A percentile compares a stretch with the other conserved stretches of the same genome.
Evolutionary conservation across 2,329 filamentous ascomycete genomes (phyloP).

Genomic region (Colletotrichum godetiae): DNA sequence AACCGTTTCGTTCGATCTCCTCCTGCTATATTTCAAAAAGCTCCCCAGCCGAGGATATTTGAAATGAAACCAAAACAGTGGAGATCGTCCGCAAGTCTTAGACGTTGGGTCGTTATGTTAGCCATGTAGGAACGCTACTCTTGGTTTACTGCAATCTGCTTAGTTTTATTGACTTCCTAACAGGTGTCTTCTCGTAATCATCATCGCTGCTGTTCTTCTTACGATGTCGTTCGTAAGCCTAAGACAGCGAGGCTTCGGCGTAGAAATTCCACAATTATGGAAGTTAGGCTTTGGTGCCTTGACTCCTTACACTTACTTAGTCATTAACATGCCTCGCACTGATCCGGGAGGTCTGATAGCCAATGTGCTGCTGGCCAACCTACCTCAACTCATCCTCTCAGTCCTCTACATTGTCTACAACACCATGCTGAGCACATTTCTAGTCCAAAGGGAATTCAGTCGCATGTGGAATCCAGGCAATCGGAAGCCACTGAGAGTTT

Average conservation of each 20-base stretch:
- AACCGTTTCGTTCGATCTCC: background rate
- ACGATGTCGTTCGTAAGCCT: slow-evolving; percentile 33
- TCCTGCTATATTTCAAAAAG: background rate
- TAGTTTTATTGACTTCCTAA: background rate
- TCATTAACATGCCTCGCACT: slow-evolving; percentile 38
- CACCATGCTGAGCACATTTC: slow-evolving; percentile 56
- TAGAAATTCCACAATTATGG: slow-evolving; percentile 39
- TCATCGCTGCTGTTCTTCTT: slow-evolving; percentile 27
- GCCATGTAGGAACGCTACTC: background rate
- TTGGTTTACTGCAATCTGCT: background rate
- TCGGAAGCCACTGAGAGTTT: slow-evolving; percentile 54
- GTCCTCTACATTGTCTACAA: slow-evolving; percentile 59
- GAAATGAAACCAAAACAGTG: background rate
- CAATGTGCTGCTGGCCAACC: slow-evolving; percentile 56
- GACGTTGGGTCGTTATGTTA: background rate
- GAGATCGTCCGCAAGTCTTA: slow-evolving; percentile 3
- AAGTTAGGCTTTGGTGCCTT: slow-evolving; percentile 44
- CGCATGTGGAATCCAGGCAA: slow-evolving; percentile 42
- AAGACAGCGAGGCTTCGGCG: slow-evolving; percentile 30
- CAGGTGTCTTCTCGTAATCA: background rate
- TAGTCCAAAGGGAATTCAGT: slow-evolving; percentile 58
- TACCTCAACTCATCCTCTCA: slow-evolving; percentile 58
- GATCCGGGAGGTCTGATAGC: slow-evolving; percentile 44
- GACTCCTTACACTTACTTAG: slow-evolving; percentile 42
- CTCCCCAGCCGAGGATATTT: background rate